Percentiles rank a stretch among this genome's conserved stretches.
Conservation (phyloP, 2,329 filamentous ascomycete genomes). For the Aspergillus aculeatus region DNA sequence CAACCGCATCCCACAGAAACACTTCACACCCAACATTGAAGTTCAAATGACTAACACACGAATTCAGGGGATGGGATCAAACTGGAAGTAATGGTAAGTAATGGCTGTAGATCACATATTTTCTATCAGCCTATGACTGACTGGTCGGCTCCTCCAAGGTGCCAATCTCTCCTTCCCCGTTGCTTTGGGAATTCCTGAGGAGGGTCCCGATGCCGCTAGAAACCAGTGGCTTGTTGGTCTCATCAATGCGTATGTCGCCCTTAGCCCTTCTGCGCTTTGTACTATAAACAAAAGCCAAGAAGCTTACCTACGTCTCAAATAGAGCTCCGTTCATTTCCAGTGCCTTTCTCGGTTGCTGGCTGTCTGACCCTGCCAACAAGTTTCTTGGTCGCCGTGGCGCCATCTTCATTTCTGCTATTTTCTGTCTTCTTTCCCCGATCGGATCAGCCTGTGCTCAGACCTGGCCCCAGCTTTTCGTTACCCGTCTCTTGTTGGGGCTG, state of each 20-base stretch:
- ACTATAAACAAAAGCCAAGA: neutral
- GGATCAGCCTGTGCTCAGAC: constrained; percentile 62
- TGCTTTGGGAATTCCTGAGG: constrained; percentile 46
- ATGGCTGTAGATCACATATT: neutral
- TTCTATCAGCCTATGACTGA: neutral
- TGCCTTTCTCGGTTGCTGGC: constrained; percentile 61
- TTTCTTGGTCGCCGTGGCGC: constrained; percentile 60
- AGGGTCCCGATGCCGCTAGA: constrained; percentile 38
- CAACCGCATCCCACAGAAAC: constrained; percentile 1
- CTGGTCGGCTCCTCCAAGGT: constrained; percentile 1
- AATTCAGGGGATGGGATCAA: constrained; percentile 33
- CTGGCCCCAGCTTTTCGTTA: constrained; percentile 59
- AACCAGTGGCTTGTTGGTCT: constrained; percentile 65
- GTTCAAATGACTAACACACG: neutral
- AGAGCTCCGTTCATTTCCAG: constrained; percentile 55
- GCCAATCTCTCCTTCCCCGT: constrained; percentile 53
- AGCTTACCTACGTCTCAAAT: constrained; percentile 2
- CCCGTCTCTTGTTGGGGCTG: constrained; percentile 58
- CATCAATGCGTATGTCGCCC: constrained; percentile 53
- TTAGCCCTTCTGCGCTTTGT: constrained; percentile 25
- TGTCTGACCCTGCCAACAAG: constrained; percentile 64
- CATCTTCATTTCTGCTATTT: constrained; percentile 63
- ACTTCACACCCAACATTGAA: neutral
- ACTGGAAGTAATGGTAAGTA: constrained; percentile 32
- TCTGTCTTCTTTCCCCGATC: constrained; percentile 67